These are phyloP conservation scores for Vaccinium myrtillus DNA, from an alignment of 148 eudicot genomes.

Conservation along the genomic window DNA sequence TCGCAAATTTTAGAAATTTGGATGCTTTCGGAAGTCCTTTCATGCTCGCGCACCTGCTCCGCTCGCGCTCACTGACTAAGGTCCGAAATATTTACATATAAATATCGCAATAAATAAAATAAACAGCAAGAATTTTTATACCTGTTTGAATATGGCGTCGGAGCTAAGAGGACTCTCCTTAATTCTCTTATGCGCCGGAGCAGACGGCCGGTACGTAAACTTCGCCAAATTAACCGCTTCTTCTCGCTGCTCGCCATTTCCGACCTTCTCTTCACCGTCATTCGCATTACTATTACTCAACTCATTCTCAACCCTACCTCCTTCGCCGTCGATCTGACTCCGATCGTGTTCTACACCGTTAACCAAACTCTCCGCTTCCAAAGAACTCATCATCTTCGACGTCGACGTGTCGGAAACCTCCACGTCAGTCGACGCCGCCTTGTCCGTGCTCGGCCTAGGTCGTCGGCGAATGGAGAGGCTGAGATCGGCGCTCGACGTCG, in stretches of 20 bases:
- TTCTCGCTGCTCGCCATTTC: conserved; percentile 27
- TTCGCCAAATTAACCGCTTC: conserved; percentile 22
- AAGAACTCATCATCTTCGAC: conserved; percentile 13
- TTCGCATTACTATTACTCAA: neutral
- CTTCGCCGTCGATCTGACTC: conserved; percentile 25
- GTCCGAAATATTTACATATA: too few relatives aligned
- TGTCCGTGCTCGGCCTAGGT: conserved; percentile 6
- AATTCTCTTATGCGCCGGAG: conserved; percentile 75
- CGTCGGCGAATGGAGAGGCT: conserved; percentile 34
- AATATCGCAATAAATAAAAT: neutral
- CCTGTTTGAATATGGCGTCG: conserved; percentile 90
- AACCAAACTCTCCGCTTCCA: conserved; percentile 22
- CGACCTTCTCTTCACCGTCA: conserved; percentile 26
- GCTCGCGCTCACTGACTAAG: too few relatives aligned
- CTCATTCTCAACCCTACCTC: conserved; percentile 15
- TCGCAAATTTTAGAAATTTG: too few relatives aligned
- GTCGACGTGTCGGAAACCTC: neutral
- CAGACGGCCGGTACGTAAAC: conserved; percentile 58
- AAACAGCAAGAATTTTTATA: conserved; percentile 11
- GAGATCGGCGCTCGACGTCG: conserved; percentile 23
- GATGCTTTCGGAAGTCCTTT: too few relatives aligned
- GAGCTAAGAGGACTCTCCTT: conserved; percentile 96
- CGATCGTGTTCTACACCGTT: conserved; percentile 11
- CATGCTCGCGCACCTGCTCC: too few relatives aligned
- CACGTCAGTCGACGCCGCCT: neutral